A percentile compares a stretch with the other conserved stretches of the same genome.
Conservation (phyloP, 306 rosid genomes). For the Cucumis sativus region Cucumber_9930_V3 NC_026660.2:20506001-20506500, state of each 20-base stretch:
- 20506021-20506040: conserved; percentile 39
- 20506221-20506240: conserved; percentile 86
- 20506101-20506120: conserved; percentile 77
- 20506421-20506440: conserved; percentile 92
- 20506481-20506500: conserved; percentile 65
- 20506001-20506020: conserved; percentile 54
- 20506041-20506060: conserved; percentile 46
- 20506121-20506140: conserved; percentile 82
- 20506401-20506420: conserved; percentile 85
- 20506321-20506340: conserved; percentile 77
- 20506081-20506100: conserved; percentile 80
- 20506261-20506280: conserved; percentile 63
- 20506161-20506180: conserved; percentile 89
- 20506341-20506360: conserved; percentile 71
- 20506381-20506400: conserved; percentile 77
- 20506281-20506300: conserved; percentile 84
- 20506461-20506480: conserved; percentile 57
- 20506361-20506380: conserved; percentile 71
- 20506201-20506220: conserved; percentile 95
- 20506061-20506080: conserved; percentile 87
- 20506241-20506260: conserved; percentile 93
- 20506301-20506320: conserved; percentile 72
- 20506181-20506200: conserved; percentile 74
- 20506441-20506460: conserved; percentile 88
- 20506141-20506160: conserved; percentile 82